These are phyloP conservation scores for Angomonas ambiguus DNA, from an alignment of 208 protist species.

Conservation along the genomic window DNA sequence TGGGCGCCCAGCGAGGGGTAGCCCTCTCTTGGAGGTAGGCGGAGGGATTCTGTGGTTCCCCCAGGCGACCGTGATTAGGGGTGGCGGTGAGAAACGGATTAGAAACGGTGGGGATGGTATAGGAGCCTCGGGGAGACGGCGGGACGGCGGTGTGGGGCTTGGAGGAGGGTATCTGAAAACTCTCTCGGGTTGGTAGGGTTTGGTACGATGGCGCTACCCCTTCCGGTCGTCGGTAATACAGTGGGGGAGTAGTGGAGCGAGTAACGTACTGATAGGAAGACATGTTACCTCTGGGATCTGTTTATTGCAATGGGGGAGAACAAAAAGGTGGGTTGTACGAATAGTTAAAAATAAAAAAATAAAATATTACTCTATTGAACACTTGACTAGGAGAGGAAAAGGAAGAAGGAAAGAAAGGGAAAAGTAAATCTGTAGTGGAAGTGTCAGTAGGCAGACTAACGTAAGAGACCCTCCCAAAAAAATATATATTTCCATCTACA, in stretches of 20 bases:
- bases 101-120: constrained; percentile 22
- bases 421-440: not conserved
- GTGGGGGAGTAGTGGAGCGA: constrained; percentile 58
- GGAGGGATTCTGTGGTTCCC: constrained; percentile 14
- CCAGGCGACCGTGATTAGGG: constrained; percentile 1
- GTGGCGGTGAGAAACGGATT: constrained; percentile 23
- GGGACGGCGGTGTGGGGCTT: constrained; percentile 11
- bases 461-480: too few relatives aligned
- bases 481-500: too few relatives aligned
- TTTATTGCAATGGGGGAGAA: not conserved
- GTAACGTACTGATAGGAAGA: constrained; percentile 21
- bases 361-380: not conserved
- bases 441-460: too few relatives aligned
- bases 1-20: constrained; percentile 30
- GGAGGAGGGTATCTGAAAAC: not conserved
- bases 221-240: constrained; percentile 59
- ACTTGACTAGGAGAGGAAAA: constrained; percentile 3
- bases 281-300: constrained; percentile 16
- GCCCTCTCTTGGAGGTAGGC: constrained; percentile 24
- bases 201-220: constrained; percentile 44
- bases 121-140: constrained; percentile 25
- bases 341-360: not conserved
- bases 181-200: constrained; percentile 17
- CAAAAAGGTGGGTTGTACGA: not conserved
- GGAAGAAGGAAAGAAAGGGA: not conserved